Evolutionary conservation across 2,329 filamentous ascomycete species (phyloP), one percentile per base, ranked within the genome.

Genomic region (Claviceps digitariae): DNA sequence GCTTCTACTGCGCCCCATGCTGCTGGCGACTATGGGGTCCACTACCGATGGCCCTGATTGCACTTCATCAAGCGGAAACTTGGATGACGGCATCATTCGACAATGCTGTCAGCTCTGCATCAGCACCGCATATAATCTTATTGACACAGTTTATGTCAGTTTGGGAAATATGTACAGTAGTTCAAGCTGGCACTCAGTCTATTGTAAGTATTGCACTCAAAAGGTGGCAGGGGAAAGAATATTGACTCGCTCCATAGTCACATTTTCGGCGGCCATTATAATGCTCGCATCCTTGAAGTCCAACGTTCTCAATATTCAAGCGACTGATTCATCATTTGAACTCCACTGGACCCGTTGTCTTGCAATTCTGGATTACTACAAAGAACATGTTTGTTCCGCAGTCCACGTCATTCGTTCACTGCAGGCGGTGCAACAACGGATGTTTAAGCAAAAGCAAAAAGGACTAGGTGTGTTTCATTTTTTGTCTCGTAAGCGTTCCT

Each of bases 111-210:
- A 52, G n/a, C 36, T 52, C 17, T 52, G 51, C 44, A 48, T 52
- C 15, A 20, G 10, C 27, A 52, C 51, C 4, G 51, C 51, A 6
- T 52, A 52, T 36, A 47, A 48, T 23, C 51, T 52, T 43, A 52
- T 52, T 13, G 44, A 52, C 15, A 41, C 23, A 23, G 25, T 52
- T 13, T 41, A 52, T 21, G 31, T 41, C n/a, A 52, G 48, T 23
- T 9, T 52, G 44, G 51, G 44, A 21, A 52, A 44, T 5, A 17
- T 29, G 34, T 41, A 52, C 25, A 45, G 44, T 23, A 52, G 51
- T 17, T 52, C 51, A 40, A 40, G 51, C 51, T 52, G 51, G 51
- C 51, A 52, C 36, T 48, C 51, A 3, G 51, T 52, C 15, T 52
- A 52, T 40, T 52, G 51, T 52, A 21, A 48, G 51, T 41, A 21